Evolutionary conservation across 2,329 filamentous ascomycete genomes (phyloP), one percentile per base, ranked within the genome.

Genomic region (Tolypocladium ophioglossoides): DNA sequence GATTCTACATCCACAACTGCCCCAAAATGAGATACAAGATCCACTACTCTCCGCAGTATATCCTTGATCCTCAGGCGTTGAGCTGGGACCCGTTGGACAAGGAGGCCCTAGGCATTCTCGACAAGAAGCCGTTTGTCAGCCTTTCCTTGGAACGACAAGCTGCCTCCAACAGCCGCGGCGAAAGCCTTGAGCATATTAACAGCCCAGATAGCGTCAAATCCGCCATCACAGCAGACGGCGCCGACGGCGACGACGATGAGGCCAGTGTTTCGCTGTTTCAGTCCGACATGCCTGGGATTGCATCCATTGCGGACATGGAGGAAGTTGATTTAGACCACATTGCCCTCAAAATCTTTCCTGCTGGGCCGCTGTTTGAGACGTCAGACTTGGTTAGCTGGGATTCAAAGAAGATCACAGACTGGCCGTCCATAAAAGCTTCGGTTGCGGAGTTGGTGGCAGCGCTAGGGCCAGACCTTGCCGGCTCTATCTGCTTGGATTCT

Each of bases 11-110:
- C 56, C 87, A 91, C 66, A 83, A 74, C 53, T 92, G 88, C 63
- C 76, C 80, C 52, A 94, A 94, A 73, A 92, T 94, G 89, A 77
- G 78, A 61, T 94, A 94, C 74, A 94, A 94, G 73, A 86, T 84
- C 55, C 85, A 91, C 64, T 94, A 88, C 66, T 75, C 77, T 12
- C 88, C 87, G 1, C 86, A 90, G 64, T 81, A 85, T 62, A 78
- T 94, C 12, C 76, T 92, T 12, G 86, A 91, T 59, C 85, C 86
- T 0, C 80, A 84, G 57, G 78, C 77, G 0, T 74, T 85, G 58
- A 65, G 70, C 10, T 90, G 86, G 86, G 74, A 84, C 58, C 71
- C 73, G 0, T 66, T 89, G 22, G 78, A 84, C 59, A 70, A 75
- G 38, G 70, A 74, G 3, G 64, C 81, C 2, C 65, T 84, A 49